A percentile compares a stretch with the other conserved stretches of the same genome.
Conservation (phyloP, 768 basidiomycete species). For the Mycena crocata region DNA sequence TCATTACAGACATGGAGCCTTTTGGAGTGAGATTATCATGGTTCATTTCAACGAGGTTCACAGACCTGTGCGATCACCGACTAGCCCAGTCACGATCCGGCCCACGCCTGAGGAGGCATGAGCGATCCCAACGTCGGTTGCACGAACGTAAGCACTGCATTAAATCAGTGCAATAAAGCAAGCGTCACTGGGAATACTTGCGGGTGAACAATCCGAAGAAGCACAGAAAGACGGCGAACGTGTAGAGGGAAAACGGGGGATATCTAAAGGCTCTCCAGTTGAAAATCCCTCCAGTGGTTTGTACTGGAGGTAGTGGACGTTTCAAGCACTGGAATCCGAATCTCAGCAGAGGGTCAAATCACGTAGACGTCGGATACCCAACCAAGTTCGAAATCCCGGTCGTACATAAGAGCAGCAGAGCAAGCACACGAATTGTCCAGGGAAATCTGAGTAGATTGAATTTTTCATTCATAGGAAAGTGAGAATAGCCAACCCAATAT, state of each 20-base stretch:
- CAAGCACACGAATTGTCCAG: constrained; percentile 82
- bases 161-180: too few relatives aligned
- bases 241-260: constrained; percentile 66
- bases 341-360: too few relatives aligned
- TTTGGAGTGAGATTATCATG: not conserved
- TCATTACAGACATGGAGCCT: constrained; percentile 79
- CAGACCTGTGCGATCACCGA: constrained; percentile 68
- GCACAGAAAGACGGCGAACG: constrained; percentile 61
- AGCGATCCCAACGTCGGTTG: constrained; percentile 59
- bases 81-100: constrained; percentile 62
- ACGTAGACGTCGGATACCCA: too few relatives aligned
- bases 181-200: constrained; percentile 35
- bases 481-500: constrained; percentile 49
- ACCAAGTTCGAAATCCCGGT: constrained; percentile 69
- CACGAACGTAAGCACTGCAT: constrained; percentile 72
- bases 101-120: constrained; percentile 73
- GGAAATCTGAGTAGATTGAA: constrained; percentile 63
- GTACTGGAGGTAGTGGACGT: constrained; percentile 66
- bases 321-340: constrained; percentile 54
- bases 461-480: not conserved
- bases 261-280: constrained; percentile 65
- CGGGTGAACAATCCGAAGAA: constrained; percentile 81
- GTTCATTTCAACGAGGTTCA: not conserved
- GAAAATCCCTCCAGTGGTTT: constrained; percentile 67
- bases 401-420: constrained; percentile 66